Evolutionary conservation across 495 filamentous ascomycete species (phyloP), one percentile per base, ranked within the genome.

Genomic region (Podospora conica): DNA sequence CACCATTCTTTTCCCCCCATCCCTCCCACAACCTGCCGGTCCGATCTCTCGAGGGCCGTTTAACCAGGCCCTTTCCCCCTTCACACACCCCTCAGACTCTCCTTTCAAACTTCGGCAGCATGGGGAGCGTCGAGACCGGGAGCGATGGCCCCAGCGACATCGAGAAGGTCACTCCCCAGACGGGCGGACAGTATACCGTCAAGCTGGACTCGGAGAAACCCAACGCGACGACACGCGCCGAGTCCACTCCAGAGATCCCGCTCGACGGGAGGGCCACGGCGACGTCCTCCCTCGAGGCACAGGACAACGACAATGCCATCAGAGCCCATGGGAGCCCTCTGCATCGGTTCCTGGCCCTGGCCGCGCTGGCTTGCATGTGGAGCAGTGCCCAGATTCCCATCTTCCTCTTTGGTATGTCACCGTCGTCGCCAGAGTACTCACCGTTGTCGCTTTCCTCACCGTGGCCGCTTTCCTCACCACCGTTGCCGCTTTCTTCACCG

Each of bases 321-420:
- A 22, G 23, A 40, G 3, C 31, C 68, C 63, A 27, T 61, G 33
- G 66, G 22, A 48, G 18, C 40, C 40, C 40, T 31, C 3, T 25
- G 21, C 58, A 53, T 58, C 61, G 53, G 11, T 63, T 66, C 54
- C 33, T 73, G 28, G 72, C 73, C 25, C 25, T 74, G 12, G 58
- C 67, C 5, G 72, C 73, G 2, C 65, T 75, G 18, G 68, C 73
- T 10, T 73, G 61, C 20, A 73, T 74, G 72, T 75, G 70, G 70
- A 67, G 64, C 29, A 70, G 64, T 18, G 73, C 73, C 0, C 73
- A 75, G 58, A 69, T 67, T 29, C 73, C 73, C 2, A 55, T 75
- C 28, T 75, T 67, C 57, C 53, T 75, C 28, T 74, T 73, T 29
- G 70, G 73, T 75, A 64, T 5, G 65, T 28, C 3, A 25, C 8